These are phyloP conservation scores for Lumnitzera littorea DNA, from an alignment of 345 rosid genomes.

Conservation along the genomic window DNA sequence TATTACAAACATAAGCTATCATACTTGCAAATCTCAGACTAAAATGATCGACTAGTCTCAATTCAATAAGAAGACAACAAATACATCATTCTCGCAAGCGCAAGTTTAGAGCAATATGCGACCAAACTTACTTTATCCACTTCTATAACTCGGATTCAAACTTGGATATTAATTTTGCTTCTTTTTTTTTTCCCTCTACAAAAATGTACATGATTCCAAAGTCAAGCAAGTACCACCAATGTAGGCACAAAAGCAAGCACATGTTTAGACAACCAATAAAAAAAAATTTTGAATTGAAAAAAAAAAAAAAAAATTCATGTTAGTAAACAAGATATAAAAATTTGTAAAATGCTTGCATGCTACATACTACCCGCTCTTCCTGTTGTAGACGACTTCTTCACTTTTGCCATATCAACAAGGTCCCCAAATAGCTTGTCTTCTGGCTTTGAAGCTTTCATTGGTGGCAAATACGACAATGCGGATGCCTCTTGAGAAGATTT, in stretches of 20 bases:
- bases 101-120: no score
- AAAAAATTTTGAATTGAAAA: slow-evolving; percentile 6
- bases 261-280: slow-evolving; percentile 16
- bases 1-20: no score
- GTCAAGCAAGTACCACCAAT: slow-evolving; percentile 27
- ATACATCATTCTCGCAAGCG: no score
- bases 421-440: slow-evolving; percentile 95
- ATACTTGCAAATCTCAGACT: no score
- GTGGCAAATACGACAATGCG: slow-evolving; percentile 44
- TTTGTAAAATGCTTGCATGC: slow-evolving; percentile 12
- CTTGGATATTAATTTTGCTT: no score
- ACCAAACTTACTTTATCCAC: no score
- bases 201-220: slow-evolving; percentile 41
- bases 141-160: no score
- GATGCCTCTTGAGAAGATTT: slow-evolving; percentile 44
- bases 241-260: slow-evolving; percentile 12
- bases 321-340: slow-evolving; percentile 14
- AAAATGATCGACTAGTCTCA: no score
- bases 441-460: slow-evolving; percentile 55
- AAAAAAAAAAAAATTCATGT: neutral
- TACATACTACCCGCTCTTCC: slow-evolving; percentile 85
- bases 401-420: slow-evolving; percentile 83
- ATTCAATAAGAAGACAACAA: no score
- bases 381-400: slow-evolving; percentile 60
- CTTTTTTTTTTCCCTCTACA: slow-evolving; percentile 31